phyloP scores from a whole-genome alignment of 805 yeast species.

The Wickerhamiella sergipiensis region DNA sequence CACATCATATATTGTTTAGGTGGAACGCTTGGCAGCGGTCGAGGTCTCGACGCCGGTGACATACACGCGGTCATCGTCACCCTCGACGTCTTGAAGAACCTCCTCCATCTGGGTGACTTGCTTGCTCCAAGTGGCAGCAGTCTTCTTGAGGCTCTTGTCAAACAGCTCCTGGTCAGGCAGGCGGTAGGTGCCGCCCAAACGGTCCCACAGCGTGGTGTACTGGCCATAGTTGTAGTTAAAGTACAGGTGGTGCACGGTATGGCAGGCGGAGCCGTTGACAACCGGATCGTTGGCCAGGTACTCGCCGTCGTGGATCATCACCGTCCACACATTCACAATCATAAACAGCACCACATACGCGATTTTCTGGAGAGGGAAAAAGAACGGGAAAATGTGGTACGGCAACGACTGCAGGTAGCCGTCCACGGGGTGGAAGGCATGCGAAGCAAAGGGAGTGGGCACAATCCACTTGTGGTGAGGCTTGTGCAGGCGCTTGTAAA shows the following conservation, averaged over 20 bases:
- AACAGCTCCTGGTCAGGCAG: slow-evolving; percentile 81
- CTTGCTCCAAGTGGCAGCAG: slow-evolving; percentile 47
- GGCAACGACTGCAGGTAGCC: slow-evolving; percentile 90
- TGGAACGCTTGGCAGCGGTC: not conserved
- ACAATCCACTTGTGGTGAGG: slow-evolving; percentile 99
- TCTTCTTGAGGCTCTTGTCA: slow-evolving; percentile 45
- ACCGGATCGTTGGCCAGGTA: slow-evolving; percentile 86
- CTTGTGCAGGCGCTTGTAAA: slow-evolving; percentile 80
- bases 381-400: slow-evolving; percentile 80
- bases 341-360: slow-evolving; percentile 72
- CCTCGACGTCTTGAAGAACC: slow-evolving; percentile 71
- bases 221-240: slow-evolving; percentile 98
- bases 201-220: slow-evolving; percentile 96
- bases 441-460: slow-evolving; percentile 96
- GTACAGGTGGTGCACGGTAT: slow-evolving; percentile 90
- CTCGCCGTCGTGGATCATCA: slow-evolving; percentile 97
- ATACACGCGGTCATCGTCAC: slow-evolving; percentile 63
- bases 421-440: slow-evolving; percentile 97
- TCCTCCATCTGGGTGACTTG: slow-evolving; percentile 66
- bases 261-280: slow-evolving; percentile 96
- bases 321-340: slow-evolving; percentile 95
- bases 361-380: slow-evolving; percentile 85
- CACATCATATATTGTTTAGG: slow-evolving; percentile 3
- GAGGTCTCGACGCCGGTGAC: not conserved
- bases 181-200: slow-evolving; percentile 87